phyloP scores from a whole-genome alignment of 2,329 filamentous ascomycete species.

The Tothia fuscella region DNA sequence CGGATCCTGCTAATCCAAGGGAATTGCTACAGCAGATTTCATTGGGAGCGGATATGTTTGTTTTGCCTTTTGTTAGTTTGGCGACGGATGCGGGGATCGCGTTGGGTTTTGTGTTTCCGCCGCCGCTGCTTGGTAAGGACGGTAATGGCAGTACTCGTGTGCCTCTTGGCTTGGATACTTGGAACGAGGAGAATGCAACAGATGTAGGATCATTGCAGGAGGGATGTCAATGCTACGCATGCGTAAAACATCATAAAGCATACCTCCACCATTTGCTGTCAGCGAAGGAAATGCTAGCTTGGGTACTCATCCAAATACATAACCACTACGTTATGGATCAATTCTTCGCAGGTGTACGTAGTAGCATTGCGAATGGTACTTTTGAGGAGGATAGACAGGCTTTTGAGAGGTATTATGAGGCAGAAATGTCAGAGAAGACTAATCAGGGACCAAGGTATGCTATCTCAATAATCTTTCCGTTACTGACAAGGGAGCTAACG shows the following conservation, averaged over 20 bases:
- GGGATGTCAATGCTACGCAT: constrained; percentile 71
- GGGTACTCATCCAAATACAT: constrained; percentile 85
- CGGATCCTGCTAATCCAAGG: constrained; percentile 58
- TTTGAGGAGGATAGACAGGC: constrained; percentile 42
- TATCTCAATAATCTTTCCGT: not conserved
- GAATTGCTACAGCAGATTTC: constrained; percentile 64
- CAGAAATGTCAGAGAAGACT: constrained; percentile 58
- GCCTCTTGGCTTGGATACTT: constrained; percentile 68
- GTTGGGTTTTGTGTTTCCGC: constrained; percentile 64
- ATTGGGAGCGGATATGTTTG: constrained; percentile 69
- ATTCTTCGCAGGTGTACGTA: constrained; percentile 64
- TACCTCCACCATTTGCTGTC: constrained; percentile 78
- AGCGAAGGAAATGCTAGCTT: constrained; percentile 93
- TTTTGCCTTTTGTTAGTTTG: constrained; percentile 60
- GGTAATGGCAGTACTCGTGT: constrained; percentile 15
- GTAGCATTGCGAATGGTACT: constrained; percentile 44
- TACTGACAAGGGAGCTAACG: not conserved
- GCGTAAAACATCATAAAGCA: constrained; percentile 70
- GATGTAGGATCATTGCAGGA: constrained; percentile 50
- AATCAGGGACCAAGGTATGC: constrained; percentile 57
- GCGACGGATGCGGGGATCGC: constrained; percentile 79
- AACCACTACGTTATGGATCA: constrained; percentile 62
- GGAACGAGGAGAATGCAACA: constrained; percentile 45
- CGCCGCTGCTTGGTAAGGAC: constrained; percentile 16
- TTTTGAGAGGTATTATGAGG: constrained; percentile 59